phyloP scores from a whole-genome alignment of 2,329 filamentous ascomycete species.

The Fusarium transvaalense region DNA sequence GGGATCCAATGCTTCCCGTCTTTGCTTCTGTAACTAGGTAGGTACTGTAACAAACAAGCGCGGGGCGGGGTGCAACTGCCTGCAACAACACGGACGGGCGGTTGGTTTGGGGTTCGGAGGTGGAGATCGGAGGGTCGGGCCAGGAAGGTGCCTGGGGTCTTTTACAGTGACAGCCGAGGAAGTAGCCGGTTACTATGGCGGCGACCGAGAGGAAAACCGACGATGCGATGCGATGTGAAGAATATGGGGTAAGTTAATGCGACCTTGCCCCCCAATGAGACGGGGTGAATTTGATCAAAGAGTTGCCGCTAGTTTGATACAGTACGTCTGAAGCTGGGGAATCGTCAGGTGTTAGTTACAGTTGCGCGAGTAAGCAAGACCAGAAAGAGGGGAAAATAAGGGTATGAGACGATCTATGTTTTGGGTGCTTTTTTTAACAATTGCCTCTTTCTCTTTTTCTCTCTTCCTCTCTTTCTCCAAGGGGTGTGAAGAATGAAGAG shows the following conservation, averaged over 20 bases:
- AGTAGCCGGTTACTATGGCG: conserved; percentile 45
- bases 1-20: too few relatives aligned
- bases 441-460: conserved; percentile 9
- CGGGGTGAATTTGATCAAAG: conserved; percentile 47
- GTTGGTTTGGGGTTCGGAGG: conserved; percentile 37
- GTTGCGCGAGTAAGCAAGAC: conserved; percentile 21
- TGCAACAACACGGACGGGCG: conserved; percentile 23
- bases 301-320: conserved; percentile 40
- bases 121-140: conserved; percentile 31
- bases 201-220: conserved; percentile 48
- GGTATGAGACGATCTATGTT: conserved; percentile 32
- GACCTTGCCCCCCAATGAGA: conserved; percentile 45
- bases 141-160: conserved; percentile 31
- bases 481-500: not conserved
- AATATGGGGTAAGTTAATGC: conserved; percentile 39
- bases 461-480: not conserved
- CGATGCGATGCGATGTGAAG: conserved; percentile 41
- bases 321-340: conserved; percentile 40
- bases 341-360: conserved; percentile 31
- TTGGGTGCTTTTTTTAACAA: conserved; percentile 9
- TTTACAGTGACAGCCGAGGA: conserved; percentile 44
- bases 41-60: conserved; percentile 21
- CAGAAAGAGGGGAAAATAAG: conserved; percentile 28
- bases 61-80: conserved; percentile 30
- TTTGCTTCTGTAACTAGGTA: conserved; percentile 14